Conservation (phyloP, 352 stramenopile species). For the Phytophthora chlamydospora region DNA sequence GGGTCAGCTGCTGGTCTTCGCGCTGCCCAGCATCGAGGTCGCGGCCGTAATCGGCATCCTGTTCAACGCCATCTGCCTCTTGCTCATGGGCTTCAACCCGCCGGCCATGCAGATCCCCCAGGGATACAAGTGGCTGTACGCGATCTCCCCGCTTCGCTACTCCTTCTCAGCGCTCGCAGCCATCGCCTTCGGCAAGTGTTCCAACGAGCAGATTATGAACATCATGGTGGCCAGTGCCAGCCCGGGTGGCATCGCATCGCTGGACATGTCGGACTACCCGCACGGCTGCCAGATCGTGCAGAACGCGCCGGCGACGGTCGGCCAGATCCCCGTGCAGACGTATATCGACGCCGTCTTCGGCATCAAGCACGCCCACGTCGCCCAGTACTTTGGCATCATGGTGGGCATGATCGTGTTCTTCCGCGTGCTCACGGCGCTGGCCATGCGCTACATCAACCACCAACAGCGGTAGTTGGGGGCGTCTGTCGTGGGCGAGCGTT, state of each 20-base stretch:
- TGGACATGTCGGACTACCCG: constrained; percentile 28
- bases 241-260: not conserved
- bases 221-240: constrained; percentile 24
- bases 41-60: constrained; percentile 41
- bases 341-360: constrained; percentile 47
- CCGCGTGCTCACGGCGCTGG: constrained; percentile 39
- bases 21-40: constrained; percentile 44
- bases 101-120: constrained; percentile 39
- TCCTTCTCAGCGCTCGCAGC: constrained; percentile 37
- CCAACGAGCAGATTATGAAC: constrained; percentile 23
- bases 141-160: constrained; percentile 42
- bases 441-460: constrained; percentile 59
- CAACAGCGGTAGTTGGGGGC: constrained; percentile 29
- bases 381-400: constrained; percentile 38
- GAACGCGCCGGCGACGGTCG: constrained; percentile 33
- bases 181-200: constrained; percentile 46
- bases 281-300: constrained; percentile 42
- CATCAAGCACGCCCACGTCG: constrained; percentile 48
- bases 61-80: constrained; percentile 43
- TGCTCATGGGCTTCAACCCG: constrained; percentile 55
- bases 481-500: not conserved
- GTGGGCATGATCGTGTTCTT: constrained; percentile 46
- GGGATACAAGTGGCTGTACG: constrained; percentile 55
- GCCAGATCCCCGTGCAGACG: constrained; percentile 37
- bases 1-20: constrained; percentile 42